Evolutionary conservation across 1,139 yeast genomes (phyloP).

Genomic region (Magnusiomyces fungicola): DNA sequence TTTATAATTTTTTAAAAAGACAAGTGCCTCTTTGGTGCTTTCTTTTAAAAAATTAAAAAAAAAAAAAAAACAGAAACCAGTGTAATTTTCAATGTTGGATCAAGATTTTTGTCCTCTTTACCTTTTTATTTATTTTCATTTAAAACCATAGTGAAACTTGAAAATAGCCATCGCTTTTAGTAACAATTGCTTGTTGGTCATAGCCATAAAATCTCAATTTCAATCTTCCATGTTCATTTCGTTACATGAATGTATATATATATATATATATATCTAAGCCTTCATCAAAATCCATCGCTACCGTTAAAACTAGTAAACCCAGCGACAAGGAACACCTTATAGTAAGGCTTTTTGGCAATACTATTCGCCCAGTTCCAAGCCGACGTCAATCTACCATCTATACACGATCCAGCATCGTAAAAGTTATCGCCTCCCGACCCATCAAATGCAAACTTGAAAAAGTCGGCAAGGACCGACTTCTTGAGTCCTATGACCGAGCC

Average conservation of each 20-base stretch:
- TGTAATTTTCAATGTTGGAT: too few relatives aligned
- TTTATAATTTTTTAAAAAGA: too few relatives aligned
- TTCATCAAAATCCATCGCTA: neutral
- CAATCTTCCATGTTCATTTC: neutral
- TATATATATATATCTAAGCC: neutral
- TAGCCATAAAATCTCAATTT: too few relatives aligned
- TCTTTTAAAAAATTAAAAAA: too few relatives aligned
- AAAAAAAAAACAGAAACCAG: too few relatives aligned
- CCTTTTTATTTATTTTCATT: too few relatives aligned
- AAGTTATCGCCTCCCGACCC: slow-evolving; percentile 73
- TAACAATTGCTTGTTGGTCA: too few relatives aligned
- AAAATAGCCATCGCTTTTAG: too few relatives aligned
- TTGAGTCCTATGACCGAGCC: slow-evolving; percentile 46
- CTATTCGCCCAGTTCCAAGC: slow-evolving; percentile 77
- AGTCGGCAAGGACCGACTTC: slow-evolving; percentile 51
- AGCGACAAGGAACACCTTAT: slow-evolving; percentile 53
- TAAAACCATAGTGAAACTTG: too few relatives aligned
- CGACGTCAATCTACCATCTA: slow-evolving; percentile 68
- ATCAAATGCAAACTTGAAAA: slow-evolving; percentile 68
- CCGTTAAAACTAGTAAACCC: slow-evolving; percentile 72
- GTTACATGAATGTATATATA: neutral
- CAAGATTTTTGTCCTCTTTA: too few relatives aligned
- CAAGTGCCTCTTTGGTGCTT: too few relatives aligned
- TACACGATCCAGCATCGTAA: slow-evolving; percentile 73
- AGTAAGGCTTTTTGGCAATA: slow-evolving; percentile 55